Conservation (phyloP, 2,329 filamentous ascomycete species). For the Mollisiaceae sp. region DNA sequence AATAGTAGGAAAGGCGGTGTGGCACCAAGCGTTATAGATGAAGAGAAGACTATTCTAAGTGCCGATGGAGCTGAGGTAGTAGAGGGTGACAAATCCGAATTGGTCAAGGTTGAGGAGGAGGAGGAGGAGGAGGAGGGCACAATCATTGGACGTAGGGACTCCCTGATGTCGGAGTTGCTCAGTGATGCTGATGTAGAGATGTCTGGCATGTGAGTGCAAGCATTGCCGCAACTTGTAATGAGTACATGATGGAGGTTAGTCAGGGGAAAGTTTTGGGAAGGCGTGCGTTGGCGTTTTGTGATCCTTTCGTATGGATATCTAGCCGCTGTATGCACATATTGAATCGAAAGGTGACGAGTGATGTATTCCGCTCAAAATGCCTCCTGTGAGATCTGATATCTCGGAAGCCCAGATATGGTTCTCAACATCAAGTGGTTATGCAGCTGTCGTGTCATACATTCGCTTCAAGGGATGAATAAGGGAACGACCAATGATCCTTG, state of each 20-base stretch:
- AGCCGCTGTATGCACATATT: background rate
- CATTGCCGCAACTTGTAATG: background rate
- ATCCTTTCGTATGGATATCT: constrained; percentile 4
- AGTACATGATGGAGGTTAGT: background rate
- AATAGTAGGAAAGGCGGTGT: constrained; percentile 31
- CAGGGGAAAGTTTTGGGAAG: background rate
- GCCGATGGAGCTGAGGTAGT: constrained; percentile 34
- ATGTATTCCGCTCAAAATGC: background rate
- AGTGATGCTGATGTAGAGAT: constrained; percentile 41
- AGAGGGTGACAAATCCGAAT: constrained; percentile 40
- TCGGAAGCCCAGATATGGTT: constrained; percentile 1
- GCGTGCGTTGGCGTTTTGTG: constrained; percentile 1
- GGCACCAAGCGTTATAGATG: constrained; percentile 40
- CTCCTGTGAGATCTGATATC: background rate
- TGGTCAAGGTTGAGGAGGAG: constrained; percentile 49
- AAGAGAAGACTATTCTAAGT: constrained; percentile 46
- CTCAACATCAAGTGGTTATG: constrained; percentile 5
- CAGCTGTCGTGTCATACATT: background rate
- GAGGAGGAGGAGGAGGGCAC: constrained; percentile 40
- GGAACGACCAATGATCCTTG: background rate
- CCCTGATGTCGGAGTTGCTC: constrained; percentile 38
- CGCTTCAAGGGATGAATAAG: constrained; percentile 1
- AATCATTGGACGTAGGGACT: constrained; percentile 32
- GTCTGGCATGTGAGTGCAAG: constrained; percentile 21
- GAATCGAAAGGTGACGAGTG: background rate